Base-by-base conservation (phyloP, 1,139 yeast species). In the Candida glucosophila region DNA sequence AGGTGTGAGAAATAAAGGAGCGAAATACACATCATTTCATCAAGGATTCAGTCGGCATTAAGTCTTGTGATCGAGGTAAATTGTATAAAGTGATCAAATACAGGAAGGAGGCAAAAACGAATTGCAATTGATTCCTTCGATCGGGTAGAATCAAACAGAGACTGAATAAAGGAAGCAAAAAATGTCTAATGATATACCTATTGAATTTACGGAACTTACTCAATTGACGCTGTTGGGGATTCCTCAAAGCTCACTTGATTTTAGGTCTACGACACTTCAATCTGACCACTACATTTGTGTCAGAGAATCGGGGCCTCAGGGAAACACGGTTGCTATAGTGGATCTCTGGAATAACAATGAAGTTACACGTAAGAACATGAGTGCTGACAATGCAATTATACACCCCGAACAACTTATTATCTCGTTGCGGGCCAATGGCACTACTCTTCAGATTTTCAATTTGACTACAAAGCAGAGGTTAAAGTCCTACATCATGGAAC, bases 351-450 rank as follows among this genome's bases (percentile, higher is more conserved):
- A 83, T 49, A 77, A 76, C 59, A 71, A 75, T 42, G 77, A 83
- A 40, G 74, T 76, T 16, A 67, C 74, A 23, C 76, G 94, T 47
- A 88, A 92, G 59, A 81, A 82, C 53, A 92, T 92, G 95, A 74
- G 85, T 30, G 99, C 98, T 25, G 99, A 92, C 58, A 82, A 88
- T 38, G 97, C 96, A 27, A 90, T 92, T 49, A 79, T 92, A 93
- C 95, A 88, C 54, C 97, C 98, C 11, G 52, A 62, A 15, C 79
- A 85, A 53, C 73, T 77, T 56, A 88, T 90, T 39, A 88, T 92
- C 43, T 86, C 95, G 14, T 73, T 92, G 39, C 73, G 97, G 49
- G 97, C 98, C 24, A 92, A 88, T 47, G 96, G 96, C 38, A 85
- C 95, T 29, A 86, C 95, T 22, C 72, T 88, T 36, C 98, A 90